phyloP scores from a whole-genome alignment of 305 asterid genomes.

The Solanum hybrid region DNA sequence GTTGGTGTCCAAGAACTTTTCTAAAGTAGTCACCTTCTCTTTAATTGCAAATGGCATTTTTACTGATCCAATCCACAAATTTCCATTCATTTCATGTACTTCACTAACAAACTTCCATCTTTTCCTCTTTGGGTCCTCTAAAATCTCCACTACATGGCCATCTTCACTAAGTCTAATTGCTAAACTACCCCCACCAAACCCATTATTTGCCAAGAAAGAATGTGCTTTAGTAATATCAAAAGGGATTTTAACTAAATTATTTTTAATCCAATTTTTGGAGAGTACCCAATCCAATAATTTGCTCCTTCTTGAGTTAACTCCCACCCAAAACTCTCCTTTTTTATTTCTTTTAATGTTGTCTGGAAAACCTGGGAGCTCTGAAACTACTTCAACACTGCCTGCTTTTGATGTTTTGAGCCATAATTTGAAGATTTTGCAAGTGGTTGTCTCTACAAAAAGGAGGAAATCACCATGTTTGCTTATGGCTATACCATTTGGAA shows the following conservation, averaged over 20 bases:
- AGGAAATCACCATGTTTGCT: conserved; percentile 44
- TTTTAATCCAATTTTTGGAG: conserved; percentile 39
- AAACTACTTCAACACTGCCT: conserved; percentile 24
- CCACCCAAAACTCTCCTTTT: conserved; percentile 78
- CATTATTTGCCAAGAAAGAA: conserved; percentile 10
- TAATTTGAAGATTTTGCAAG: conserved; percentile 32
- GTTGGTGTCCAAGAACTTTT: background rate
- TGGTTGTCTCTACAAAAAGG: conserved; percentile 50
- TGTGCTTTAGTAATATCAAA: conserved; percentile 30
- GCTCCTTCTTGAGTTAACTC: conserved; percentile 36
- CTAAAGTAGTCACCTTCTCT: background rate
- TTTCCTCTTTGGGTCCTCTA: conserved; percentile 26
- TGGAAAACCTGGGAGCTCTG: conserved; percentile 53
- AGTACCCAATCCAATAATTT: conserved; percentile 32
- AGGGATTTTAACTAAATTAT: conserved; percentile 20
- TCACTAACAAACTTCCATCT: conserved; percentile 60
- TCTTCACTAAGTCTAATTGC: conserved; percentile 40
- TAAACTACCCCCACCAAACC: conserved; percentile 24
- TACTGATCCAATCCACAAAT: conserved; percentile 74
- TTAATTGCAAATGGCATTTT: conserved; percentile 27
- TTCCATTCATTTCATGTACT: conserved; percentile 39
- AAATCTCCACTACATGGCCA: conserved; percentile 35
- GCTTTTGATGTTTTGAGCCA: conserved; percentile 40
- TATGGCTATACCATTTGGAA: conserved; percentile 71
- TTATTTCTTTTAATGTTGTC: conserved; percentile 51